These are phyloP conservation scores for Alternaria sp. DNA, from an alignment of 2,329 filamentous ascomycete genomes.

Conservation along the genomic window DNA sequence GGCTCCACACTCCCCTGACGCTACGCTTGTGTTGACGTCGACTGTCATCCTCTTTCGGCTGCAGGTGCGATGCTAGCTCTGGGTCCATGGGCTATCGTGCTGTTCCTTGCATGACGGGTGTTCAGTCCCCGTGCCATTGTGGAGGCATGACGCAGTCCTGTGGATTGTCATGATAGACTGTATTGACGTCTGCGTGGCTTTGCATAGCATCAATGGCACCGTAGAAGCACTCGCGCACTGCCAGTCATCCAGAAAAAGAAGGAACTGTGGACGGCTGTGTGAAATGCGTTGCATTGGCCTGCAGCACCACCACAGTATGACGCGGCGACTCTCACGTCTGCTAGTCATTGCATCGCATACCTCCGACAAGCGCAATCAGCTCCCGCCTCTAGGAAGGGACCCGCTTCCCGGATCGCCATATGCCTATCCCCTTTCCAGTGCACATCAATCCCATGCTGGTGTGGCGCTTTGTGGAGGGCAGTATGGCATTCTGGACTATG, in stretches of 20 bases:
- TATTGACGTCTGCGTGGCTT: not conserved
- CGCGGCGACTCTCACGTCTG: not conserved
- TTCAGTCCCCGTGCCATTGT: not conserved
- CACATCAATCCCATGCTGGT: conserved; percentile 9
- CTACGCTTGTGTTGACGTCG: conserved; percentile 34
- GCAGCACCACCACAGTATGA: not conserved
- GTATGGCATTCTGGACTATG: conserved; percentile 17
- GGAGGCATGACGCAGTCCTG: conserved; percentile 5
- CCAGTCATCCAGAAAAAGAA: not conserved
- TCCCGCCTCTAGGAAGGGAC: conserved; percentile 17
- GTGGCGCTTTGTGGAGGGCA: conserved; percentile 2
- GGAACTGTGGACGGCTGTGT: not conserved
- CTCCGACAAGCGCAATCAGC: conserved; percentile 7
- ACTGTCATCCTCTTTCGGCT: conserved; percentile 9
- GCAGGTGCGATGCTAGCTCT: not conserved
- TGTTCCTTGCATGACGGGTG: not conserved
- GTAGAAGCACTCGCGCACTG: not conserved
- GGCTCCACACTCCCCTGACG: conserved; percentile 25
- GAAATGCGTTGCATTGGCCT: not conserved
- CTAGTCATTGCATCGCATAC: not conserved
- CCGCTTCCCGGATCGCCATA: conserved; percentile 18
- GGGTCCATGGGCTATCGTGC: not conserved
- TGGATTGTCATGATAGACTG: not conserved
- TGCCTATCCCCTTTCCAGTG: conserved; percentile 13
- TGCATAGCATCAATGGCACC: not conserved